These are phyloP conservation scores for Fusarium paranaense DNA, from an alignment of 2,329 filamentous ascomycete genomes.

Conservation along the genomic window DNA sequence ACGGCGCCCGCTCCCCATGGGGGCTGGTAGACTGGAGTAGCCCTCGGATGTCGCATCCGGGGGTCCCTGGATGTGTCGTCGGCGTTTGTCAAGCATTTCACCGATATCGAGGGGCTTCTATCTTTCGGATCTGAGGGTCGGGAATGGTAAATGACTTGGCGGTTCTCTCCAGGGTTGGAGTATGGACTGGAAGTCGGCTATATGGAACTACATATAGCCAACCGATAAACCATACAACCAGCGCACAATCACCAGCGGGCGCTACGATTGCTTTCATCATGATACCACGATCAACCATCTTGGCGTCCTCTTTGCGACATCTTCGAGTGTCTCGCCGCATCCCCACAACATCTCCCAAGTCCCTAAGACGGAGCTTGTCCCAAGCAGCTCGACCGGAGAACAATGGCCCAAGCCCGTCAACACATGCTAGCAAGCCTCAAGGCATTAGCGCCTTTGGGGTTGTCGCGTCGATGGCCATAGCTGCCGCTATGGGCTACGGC, in stretches of 20 bases:
- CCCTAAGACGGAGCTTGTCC: slow-evolving; percentile 47
- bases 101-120: neutral
- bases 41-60: neutral
- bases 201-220: neutral
- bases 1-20: neutral
- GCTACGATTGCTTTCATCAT: neutral
- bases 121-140: neutral
- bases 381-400: slow-evolving; percentile 45
- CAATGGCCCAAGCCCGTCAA: neutral
- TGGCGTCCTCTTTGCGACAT: neutral
- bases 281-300: neutral
- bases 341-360: neutral
- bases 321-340: neutral
- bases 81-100: neutral
- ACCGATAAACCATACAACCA: neutral
- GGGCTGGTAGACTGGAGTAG: neutral
- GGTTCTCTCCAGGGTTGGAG: neutral
- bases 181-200: neutral
- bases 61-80: neutral
- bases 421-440: neutral
- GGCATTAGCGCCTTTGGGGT: neutral
- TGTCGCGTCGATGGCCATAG: neutral
- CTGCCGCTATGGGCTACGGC: neutral
- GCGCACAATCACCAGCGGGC: neutral
- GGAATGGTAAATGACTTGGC: neutral